These are phyloP conservation scores for Trametes polyzona DNA, from an alignment of 1,284 basidiomycete genomes.

Conservation along the genomic window DNA sequence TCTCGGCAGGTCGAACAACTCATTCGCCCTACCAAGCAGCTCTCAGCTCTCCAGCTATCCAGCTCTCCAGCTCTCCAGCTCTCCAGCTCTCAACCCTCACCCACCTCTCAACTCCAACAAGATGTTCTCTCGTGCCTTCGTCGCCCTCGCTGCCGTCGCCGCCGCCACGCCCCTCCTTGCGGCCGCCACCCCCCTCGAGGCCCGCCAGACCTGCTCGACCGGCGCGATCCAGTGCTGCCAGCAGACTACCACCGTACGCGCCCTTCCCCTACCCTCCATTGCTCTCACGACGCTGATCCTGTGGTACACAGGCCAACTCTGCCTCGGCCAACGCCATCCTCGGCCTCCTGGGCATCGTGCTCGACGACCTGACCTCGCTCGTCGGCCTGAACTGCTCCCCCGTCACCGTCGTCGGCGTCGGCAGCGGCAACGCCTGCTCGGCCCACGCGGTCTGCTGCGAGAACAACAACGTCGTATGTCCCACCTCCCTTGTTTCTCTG, in stretches of 20 bases:
- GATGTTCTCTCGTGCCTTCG: conserved; percentile 15
- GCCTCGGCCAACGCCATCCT: conserved; percentile 21
- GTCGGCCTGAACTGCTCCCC: conserved; percentile 36
- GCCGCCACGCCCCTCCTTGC: conserved; percentile 21
- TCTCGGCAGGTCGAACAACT: conserved; percentile 9
- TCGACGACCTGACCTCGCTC: conserved; percentile 27
- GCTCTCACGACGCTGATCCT: neutral
- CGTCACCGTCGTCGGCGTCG: conserved; percentile 29
- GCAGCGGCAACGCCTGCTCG: conserved; percentile 25
- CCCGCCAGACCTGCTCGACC: conserved; percentile 27
- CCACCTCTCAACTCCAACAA: conserved; percentile 1
- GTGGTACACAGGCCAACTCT: conserved; percentile 15
- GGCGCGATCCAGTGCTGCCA: conserved; percentile 34
- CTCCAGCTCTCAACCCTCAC: neutral
- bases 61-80: neutral
- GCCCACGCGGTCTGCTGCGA: conserved; percentile 8
- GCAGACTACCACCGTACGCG: conserved; percentile 7
- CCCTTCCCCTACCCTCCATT: neutral
- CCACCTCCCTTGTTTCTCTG: neutral
- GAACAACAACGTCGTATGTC: neutral
- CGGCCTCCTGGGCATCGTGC: conserved; percentile 28
- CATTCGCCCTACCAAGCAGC: conserved; percentile 9
- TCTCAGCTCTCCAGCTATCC: neutral
- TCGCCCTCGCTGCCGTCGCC: conserved; percentile 9
- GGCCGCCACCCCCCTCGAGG: conserved; percentile 23